Evolutionary conservation across 1,139 yeast species (phyloP).

Genomic region (Torulaspora globosa): DNA sequence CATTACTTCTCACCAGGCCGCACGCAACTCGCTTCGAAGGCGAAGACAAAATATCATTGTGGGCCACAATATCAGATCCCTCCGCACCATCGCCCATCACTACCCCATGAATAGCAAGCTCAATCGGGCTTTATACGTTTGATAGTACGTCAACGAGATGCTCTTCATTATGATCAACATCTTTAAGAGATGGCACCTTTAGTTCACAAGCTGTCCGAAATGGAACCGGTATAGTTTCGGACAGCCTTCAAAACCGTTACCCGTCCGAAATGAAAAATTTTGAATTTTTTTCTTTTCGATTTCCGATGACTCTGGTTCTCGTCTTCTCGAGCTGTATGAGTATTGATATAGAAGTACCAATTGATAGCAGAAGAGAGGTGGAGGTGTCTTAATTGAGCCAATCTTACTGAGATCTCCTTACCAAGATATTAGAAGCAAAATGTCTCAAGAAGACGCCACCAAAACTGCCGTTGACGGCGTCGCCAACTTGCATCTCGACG

Average conservation of each 20-base stretch:
- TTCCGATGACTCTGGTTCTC: constrained; percentile 2
- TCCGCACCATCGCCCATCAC: constrained; percentile 16
- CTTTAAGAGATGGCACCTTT: no score
- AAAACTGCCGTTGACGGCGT: constrained; percentile 70
- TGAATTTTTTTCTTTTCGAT: constrained; percentile 3
- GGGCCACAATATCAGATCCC: constrained; percentile 23
- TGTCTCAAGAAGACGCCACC: constrained; percentile 43
- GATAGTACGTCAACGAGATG: no score
- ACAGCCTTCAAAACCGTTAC: not conserved
- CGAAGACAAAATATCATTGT: constrained; percentile 27
- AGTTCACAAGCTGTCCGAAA: no score
- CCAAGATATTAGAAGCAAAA: constrained; percentile 12
- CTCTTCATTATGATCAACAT: no score
- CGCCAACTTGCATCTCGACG: constrained; percentile 82
- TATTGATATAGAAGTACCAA: not conserved
- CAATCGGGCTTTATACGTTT: not conserved
- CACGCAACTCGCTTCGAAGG: constrained; percentile 16
- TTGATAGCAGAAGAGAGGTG: not conserved
- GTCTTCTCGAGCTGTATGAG: constrained; percentile 4
- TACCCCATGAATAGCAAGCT: not conserved
- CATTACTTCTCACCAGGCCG: not conserved
- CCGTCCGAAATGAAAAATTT: constrained; percentile 8
- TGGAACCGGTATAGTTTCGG: not conserved
- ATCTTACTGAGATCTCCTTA: not conserved
- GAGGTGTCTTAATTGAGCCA: not conserved